Evolutionary conservation across 495 filamentous ascomycete genomes (phyloP).

Genomic region (Beverwykella pulmonaria): DNA sequence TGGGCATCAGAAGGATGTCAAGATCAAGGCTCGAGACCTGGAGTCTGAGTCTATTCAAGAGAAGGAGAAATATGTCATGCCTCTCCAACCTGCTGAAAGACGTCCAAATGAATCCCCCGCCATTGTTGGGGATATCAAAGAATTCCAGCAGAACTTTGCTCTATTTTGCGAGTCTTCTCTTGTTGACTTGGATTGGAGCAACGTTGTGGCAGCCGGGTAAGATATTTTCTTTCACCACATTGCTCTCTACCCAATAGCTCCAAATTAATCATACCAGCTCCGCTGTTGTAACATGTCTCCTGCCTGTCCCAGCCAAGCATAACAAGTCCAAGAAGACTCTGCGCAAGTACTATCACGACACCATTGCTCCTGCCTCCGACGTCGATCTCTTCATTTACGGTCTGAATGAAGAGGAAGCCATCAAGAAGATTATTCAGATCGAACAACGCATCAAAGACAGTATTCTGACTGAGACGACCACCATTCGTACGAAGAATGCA

Average conservation of each 20-base stretch:
- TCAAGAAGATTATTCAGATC: constrained; percentile 81
- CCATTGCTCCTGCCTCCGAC: constrained; percentile 78
- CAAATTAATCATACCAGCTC: constrained; percentile 48
- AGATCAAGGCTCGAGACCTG: constrained; percentile 64
- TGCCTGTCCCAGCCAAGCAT: constrained; percentile 70
- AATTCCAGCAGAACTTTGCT: constrained; percentile 75
- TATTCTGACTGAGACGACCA: constrained; percentile 74
- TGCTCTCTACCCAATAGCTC: background rate
- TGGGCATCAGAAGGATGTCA: constrained; percentile 58
- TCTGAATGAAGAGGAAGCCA: constrained; percentile 67
- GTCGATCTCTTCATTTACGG: constrained; percentile 85
- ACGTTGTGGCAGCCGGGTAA: constrained; percentile 69
- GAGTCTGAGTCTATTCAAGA: constrained; percentile 60
- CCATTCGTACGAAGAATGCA: constrained; percentile 77
- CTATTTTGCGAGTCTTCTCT: constrained; percentile 72
- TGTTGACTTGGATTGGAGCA: constrained; percentile 71
- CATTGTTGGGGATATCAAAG: constrained; percentile 62
- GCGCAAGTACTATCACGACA: constrained; percentile 76
- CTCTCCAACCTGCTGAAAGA: constrained; percentile 61
- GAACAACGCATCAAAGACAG: constrained; percentile 69
- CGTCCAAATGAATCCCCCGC: constrained; percentile 63
- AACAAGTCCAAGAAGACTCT: constrained; percentile 64
- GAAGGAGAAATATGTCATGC: constrained; percentile 70
- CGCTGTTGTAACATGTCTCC: constrained; percentile 70
- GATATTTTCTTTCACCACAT: background rate